phyloP scores from a whole-genome alignment of 768 basidiomycete species.

The Ephemerocybe angulata region DNA sequence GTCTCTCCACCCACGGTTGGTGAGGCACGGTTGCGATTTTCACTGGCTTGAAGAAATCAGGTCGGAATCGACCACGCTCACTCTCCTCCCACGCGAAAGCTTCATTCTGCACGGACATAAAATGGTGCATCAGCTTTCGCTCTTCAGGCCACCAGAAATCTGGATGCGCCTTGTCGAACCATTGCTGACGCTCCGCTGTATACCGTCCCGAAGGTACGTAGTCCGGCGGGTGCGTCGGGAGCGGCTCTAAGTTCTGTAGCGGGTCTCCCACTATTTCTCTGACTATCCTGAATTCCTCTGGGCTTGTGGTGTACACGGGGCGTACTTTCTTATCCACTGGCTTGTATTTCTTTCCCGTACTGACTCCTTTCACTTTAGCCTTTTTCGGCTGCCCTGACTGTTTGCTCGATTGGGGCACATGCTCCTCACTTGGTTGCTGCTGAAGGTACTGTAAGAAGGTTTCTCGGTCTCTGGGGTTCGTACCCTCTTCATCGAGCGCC shows the following conservation, averaged over 20 bases:
- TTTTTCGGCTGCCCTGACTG: neutral
- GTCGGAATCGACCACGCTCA: conserved; percentile 13
- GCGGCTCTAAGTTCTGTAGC: conserved; percentile 17
- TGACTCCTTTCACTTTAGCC: conserved; percentile 1
- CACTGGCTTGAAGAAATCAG: conserved; percentile 14
- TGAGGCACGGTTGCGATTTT: conserved; percentile 11
- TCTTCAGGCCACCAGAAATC: conserved; percentile 18
- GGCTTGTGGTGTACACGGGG: conserved; percentile 23
- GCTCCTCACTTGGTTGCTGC: too few relatives aligned
- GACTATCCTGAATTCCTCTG: conserved; percentile 19
- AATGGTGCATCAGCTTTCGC: conserved; percentile 13
- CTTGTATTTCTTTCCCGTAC: conserved; percentile 27
- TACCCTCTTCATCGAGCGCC: too few relatives aligned
- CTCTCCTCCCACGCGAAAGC: conserved; percentile 19
- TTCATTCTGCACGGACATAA: conserved; percentile 11
- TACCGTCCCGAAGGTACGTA: conserved; percentile 23
- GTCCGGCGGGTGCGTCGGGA: conserved; percentile 15
- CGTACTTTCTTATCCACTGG: conserved; percentile 24
- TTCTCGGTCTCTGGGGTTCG: too few relatives aligned
- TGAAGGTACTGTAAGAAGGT: too few relatives aligned
- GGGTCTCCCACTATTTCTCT: conserved; percentile 26
- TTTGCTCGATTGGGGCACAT: neutral
- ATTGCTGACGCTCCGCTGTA: conserved; percentile 19
- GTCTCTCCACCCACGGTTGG: conserved; percentile 7
- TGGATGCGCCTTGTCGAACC: conserved; percentile 17